Percentiles rank a stretch among this genome's conserved stretches.
phyloP scores from a whole-genome alignment of 1,284 basidiomycete genomes.

The Cutaneotrichosporon sp. region DNA sequence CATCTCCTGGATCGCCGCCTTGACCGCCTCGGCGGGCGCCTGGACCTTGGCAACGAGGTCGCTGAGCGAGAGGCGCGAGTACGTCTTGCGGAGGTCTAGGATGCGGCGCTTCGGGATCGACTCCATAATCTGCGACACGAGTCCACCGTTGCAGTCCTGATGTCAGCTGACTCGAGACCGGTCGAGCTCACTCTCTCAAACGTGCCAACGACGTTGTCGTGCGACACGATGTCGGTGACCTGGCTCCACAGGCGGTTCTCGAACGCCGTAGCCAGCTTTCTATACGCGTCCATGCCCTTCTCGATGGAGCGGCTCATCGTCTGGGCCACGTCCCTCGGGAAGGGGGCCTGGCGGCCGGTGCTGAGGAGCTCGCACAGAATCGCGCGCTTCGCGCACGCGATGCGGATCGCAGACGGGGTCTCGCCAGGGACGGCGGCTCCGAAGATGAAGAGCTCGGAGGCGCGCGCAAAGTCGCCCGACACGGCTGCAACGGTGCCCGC shows the following conservation, averaged over 20 bases:
- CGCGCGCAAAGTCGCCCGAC: constrained; percentile 28
- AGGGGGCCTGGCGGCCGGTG: constrained; percentile 33
- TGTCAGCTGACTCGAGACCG: neutral
- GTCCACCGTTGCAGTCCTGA: constrained; percentile 44
- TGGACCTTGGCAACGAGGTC: constrained; percentile 34
- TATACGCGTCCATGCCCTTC: constrained; percentile 33
- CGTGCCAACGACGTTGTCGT: neutral
- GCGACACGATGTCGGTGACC: constrained; percentile 17
- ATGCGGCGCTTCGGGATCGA: constrained; percentile 40
- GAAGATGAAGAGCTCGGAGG: constrained; percentile 36
- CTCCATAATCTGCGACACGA: constrained; percentile 34
- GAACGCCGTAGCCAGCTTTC: constrained; percentile 42
- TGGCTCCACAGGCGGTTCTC: constrained; percentile 33
- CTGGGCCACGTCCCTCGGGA: constrained; percentile 37
- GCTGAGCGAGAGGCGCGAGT: constrained; percentile 35
- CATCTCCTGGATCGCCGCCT: constrained; percentile 32
- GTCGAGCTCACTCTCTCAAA: constrained; percentile 10
- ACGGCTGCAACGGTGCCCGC: constrained; percentile 41
- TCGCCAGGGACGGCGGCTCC: constrained; percentile 38
- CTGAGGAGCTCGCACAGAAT: constrained; percentile 44
- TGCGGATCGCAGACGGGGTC: constrained; percentile 42
- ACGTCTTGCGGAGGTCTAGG: constrained; percentile 34
- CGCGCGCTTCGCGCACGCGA: constrained; percentile 45
- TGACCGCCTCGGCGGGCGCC: constrained; percentile 7
- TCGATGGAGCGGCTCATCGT: constrained; percentile 35